Percentiles rank a stretch among this genome's conserved stretches.
Evolutionary conservation across 2,329 filamentous ascomycete genomes (phyloP).

Genomic region (Trichoderma semiorbis): DNA sequence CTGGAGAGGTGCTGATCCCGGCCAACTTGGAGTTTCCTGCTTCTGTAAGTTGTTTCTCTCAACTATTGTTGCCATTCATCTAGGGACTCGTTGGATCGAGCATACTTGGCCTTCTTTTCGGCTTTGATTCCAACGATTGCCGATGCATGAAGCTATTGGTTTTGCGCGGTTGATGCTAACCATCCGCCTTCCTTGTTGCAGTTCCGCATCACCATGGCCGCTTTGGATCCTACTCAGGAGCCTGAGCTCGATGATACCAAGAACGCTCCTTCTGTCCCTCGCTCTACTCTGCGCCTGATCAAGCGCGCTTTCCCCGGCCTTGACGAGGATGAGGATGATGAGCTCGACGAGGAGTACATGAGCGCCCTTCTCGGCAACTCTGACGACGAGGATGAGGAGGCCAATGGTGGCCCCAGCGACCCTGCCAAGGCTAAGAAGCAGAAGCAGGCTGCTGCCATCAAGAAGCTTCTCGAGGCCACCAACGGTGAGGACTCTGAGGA

Average conservation of each 20-base stretch:
- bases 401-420: conserved; percentile 88
- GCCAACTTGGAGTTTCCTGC: conserved; percentile 76
- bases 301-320: conserved; percentile 63
- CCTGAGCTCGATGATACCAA: conserved; percentile 62
- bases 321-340: conserved; percentile 57
- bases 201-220: conserved; percentile 99
- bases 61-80: neutral
- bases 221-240: conserved; percentile 82
- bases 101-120: neutral
- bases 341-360: conserved; percentile 65
- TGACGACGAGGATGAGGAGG: conserved; percentile 55
- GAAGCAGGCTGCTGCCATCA: conserved; percentile 70
- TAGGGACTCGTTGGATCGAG: neutral
- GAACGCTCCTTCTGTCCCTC: conserved; percentile 60
- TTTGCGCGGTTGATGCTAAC: conserved; percentile 27
- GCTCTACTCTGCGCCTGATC: conserved; percentile 88
- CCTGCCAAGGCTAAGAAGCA: conserved; percentile 86
- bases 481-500: conserved; percentile 57
- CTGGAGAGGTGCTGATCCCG: conserved; percentile 77
- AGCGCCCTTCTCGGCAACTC: conserved; percentile 50
- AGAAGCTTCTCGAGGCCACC: conserved; percentile 71
- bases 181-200: conserved; percentile 35
- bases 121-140: neutral
- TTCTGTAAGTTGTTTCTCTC: conserved; percentile 59
- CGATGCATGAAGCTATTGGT: neutral